A percentile compares a stretch with the other conserved stretches of the same genome.
These are phyloP conservation scores for Pseudocohnilembus persalinus DNA, from an alignment of 169 alveolate genomes.

Conservation along the genomic window DNA sequence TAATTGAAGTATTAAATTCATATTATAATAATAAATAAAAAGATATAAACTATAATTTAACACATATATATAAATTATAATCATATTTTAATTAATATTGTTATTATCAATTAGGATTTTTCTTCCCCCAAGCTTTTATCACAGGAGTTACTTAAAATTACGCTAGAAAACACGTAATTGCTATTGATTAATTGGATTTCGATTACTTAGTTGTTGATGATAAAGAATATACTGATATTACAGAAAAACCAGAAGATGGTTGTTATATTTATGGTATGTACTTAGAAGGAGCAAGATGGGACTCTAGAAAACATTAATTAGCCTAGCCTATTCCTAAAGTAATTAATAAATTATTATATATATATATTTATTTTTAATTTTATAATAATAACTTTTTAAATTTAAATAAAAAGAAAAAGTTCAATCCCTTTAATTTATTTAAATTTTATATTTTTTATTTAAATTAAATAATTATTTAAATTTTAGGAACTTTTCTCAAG, in stretches of 20 bases:
- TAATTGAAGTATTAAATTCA: background rate
- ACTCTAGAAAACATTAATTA: conserved; percentile 64
- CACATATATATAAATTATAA: background rate
- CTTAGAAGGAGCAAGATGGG: conserved; percentile 89
- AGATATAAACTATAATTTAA: background rate
- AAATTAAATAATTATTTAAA: too few species aligned
- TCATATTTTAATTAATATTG: background rate
- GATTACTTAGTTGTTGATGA: conserved; percentile 82
- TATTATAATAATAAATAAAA: background rate
- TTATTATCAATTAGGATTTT: conserved; percentile 46
- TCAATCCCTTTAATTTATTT: too few species aligned
- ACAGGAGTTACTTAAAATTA: conserved; percentile 89
- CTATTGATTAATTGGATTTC: conserved; percentile 85
- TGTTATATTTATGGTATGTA: conserved; percentile 85
- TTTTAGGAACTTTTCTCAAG: conserved; percentile 84
- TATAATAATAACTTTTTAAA: background rate
- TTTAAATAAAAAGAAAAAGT: too few species aligned
- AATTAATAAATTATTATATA: background rate
- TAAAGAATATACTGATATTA: conserved; percentile 72
- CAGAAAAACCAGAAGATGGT: conserved; percentile 89
- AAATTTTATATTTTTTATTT: too few species aligned
- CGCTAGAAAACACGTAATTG: conserved; percentile 89
- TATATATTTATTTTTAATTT: conserved; percentile 18
- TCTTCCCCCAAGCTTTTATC: conserved; percentile 94
- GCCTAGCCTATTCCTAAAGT: conserved; percentile 81